Evolutionary conservation across 352 stramenopile species (phyloP).

Genomic region (Ophiocytium majus): DNA sequence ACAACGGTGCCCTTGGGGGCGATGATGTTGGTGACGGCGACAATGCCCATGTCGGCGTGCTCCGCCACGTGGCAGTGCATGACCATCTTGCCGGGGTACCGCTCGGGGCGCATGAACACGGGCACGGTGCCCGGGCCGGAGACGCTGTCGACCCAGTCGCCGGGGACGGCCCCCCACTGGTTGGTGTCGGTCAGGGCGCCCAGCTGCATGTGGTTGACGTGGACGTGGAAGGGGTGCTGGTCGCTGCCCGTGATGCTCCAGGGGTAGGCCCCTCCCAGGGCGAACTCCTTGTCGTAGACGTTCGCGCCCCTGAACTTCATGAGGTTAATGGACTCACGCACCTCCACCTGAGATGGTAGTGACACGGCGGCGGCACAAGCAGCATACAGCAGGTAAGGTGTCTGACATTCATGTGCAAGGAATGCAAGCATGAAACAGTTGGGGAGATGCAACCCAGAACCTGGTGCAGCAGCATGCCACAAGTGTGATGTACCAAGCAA

Average conservation of each 20-base stretch:
- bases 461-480: too few relatives aligned
- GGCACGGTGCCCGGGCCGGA: background rate
- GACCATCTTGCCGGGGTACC: background rate
- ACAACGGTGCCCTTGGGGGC: background rate
- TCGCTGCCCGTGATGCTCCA: background rate
- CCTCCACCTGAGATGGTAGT: too few relatives aligned
- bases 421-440: too few relatives aligned
- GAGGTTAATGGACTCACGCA: background rate
- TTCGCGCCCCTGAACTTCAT: background rate
- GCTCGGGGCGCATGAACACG: background rate
- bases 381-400: too few relatives aligned
- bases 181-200: background rate
- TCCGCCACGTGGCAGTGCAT: conserved; percentile 6
- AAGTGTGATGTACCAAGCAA: too few relatives aligned
- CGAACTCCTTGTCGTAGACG: background rate
- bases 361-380: too few relatives aligned
- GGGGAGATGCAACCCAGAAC: too few relatives aligned
- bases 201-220: too few relatives aligned
- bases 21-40: background rate
- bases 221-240: background rate
- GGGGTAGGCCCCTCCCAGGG: background rate
- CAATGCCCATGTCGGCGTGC: background rate
- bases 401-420: too few relatives aligned
- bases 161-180: background rate
- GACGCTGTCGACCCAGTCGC: background rate